Evolutionary conservation across 192 early-diverging fungal species (phyloP), one percentile per base, ranked within the genome.

Genomic region (Phlyctochytrium bullatum): DNA sequence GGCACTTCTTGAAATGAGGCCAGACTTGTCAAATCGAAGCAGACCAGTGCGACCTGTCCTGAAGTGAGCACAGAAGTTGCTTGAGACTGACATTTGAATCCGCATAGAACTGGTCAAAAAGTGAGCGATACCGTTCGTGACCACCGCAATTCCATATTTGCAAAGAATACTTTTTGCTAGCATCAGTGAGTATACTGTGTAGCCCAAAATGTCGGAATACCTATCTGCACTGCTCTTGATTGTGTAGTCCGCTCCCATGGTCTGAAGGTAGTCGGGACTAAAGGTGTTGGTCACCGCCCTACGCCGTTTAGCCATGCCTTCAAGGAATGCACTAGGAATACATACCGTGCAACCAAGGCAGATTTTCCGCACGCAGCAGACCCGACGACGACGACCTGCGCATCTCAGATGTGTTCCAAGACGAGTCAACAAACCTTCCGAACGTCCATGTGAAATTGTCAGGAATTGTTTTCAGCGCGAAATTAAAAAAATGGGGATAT

Each of bases 141-240:
- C 84, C 84, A n/a, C 79, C 78, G 23, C 71, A 69, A 34, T 60
- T 70, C 84, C 84, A 86, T 2, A 86, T 76, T 3, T 84, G 73
- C 29, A 86, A 66, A 14, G 72, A 68, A 17, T 61, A 66, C 62
- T 78, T 83, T 28, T 75, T 79, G 27, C 80, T 83, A 52, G 47
- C 12, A 10, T 12, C 17, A 28, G 16, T 17, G 33, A 52, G 0
- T 6, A n/a, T 6, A 30, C 65, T 4, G 35, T 23, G 61, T 28
- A 53, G 36, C 29, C n/a, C n/a, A 31, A 10, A 17, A 34, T 4
- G 29, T 10, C 36, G 17, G 30, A 33, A 64, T 69, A 80, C 77
- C 65, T 69, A 53, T 85, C 80, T 29, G 36, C 66, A 2, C 64
- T 64, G 25, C 62, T 76, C 57, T 83, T 83, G 23, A 82, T 65